These are phyloP conservation scores for Blastobotrys illinoisensis DNA, from an alignment of 1,139 yeast species.

Conservation along the genomic window DNA sequence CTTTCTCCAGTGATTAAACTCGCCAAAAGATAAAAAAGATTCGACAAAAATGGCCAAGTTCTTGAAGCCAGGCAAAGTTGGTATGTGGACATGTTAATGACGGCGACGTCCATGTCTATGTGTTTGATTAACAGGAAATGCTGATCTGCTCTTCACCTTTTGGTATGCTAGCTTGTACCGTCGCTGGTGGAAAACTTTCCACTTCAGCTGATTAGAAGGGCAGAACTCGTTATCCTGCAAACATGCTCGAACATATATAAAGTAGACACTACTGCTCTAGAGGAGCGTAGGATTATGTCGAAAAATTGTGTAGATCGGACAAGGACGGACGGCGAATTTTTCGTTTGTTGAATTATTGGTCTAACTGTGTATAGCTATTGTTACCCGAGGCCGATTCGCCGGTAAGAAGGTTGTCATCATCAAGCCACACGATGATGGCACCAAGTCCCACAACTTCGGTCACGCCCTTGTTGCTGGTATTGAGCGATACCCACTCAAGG, in stretches of 20 bases:
- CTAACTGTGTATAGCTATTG: constrained; percentile 62
- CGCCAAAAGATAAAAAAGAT: neutral
- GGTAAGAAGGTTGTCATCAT: constrained; percentile 99
- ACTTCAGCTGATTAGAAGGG: neutral
- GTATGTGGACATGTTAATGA: constrained; percentile 49
- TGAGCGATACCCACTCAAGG: constrained; percentile 98
- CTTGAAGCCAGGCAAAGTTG: constrained; percentile 99
- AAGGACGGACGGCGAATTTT: neutral
- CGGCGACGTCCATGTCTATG: constrained; percentile 11
- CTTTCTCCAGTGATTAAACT: neutral
- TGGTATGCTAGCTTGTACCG: neutral
- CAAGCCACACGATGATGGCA: constrained; percentile 98
- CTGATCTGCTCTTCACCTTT: neutral
- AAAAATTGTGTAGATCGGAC: neutral
- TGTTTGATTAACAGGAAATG: neutral
- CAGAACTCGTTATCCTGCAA: neutral
- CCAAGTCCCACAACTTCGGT: constrained; percentile 98
- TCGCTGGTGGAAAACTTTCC: neutral
- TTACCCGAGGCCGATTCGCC: constrained; percentile 99
- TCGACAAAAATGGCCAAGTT: constrained; percentile 56
- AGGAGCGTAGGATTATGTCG: neutral
- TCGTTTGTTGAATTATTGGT: neutral
- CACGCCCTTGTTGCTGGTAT: constrained; percentile 99
- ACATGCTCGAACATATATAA: neutral
- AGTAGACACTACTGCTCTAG: neutral